Percentiles rank a stretch among this genome's conserved stretches.
Conservation (phyloP, 805 yeast genomes). For the Kregervanrija fluxuum region DNA sequence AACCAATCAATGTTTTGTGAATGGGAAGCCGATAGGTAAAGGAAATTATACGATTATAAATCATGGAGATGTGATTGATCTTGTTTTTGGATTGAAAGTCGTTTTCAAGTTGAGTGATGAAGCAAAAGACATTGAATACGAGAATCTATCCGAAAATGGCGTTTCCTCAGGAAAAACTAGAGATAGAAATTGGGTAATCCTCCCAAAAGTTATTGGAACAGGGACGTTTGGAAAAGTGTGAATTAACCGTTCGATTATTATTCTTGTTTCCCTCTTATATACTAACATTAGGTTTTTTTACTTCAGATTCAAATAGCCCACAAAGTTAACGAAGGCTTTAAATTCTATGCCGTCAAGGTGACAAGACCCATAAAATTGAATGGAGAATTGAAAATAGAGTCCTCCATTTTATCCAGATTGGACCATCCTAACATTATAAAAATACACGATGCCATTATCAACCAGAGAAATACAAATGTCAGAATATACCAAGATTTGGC, state of each 20-base stretch:
- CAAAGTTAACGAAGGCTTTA: slow-evolving; percentile 14
- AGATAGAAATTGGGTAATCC: slow-evolving; percentile 35
- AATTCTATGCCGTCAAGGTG: slow-evolving; percentile 44
- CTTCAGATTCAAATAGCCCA: slow-evolving; percentile 28
- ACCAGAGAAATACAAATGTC: slow-evolving; percentile 72
- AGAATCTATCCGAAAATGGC: slow-evolving; percentile 1
- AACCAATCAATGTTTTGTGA: slow-evolving; percentile 43
- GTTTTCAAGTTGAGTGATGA: slow-evolving; percentile 10
- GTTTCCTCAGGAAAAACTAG: neutral
- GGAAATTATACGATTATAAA: slow-evolving; percentile 28
- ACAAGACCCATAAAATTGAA: slow-evolving; percentile 16
- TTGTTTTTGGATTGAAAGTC: slow-evolving; percentile 25
- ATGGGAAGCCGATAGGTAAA: slow-evolving; percentile 25
- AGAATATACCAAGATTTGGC: slow-evolving; percentile 94
- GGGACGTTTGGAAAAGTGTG: slow-evolving; percentile 55
- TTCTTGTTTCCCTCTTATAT: neutral
- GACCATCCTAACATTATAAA: slow-evolving; percentile 88
- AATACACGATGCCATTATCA: slow-evolving; percentile 61
- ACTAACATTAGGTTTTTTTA: slow-evolving; percentile 9
- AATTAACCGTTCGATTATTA: slow-evolving; percentile 1
- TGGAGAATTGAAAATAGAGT: slow-evolving; percentile 31
- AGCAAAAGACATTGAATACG: slow-evolving; percentile 2
- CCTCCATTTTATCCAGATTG: slow-evolving; percentile 50
- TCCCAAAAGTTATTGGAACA: slow-evolving; percentile 37
- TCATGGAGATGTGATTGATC: slow-evolving; percentile 31